Evolutionary conservation across 768 basidiomycete genomes (phyloP).

Genomic region (Hericium coralloides): DNA sequence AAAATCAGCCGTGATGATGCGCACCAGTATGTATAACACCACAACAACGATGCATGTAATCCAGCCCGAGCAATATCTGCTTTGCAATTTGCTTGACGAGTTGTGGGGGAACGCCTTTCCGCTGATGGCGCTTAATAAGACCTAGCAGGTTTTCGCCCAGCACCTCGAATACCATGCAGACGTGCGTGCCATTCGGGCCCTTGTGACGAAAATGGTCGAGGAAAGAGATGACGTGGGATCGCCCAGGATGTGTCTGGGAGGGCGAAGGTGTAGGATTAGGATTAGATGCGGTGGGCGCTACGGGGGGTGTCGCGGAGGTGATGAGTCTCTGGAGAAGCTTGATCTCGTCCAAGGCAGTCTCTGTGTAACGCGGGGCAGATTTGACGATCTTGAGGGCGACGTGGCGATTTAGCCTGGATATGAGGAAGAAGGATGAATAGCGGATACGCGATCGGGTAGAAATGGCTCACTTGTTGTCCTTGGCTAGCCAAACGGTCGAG

Average conservation of each 20-base stretch:
- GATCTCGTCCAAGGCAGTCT: constrained; percentile 98
- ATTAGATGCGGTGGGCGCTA: constrained; percentile 36
- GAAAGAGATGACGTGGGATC: constrained; percentile 93
- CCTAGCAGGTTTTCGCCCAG: constrained; percentile 94
- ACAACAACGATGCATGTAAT: constrained; percentile 97
- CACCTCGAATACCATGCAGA: constrained; percentile 99
- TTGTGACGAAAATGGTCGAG: constrained; percentile 97
- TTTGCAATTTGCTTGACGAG: constrained; percentile 95
- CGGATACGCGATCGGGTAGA: background rate
- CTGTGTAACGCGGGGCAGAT: constrained; percentile 92
- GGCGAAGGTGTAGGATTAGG: constrained; percentile 45
- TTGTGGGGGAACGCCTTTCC: constrained; percentile 91
- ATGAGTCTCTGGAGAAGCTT: constrained; percentile 94
- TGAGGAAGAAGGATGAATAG: background rate
- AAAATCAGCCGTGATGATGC: constrained; percentile 13
- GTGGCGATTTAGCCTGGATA: constrained; percentile 78
- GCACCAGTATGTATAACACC: constrained; percentile 91
- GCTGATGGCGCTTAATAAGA: constrained; percentile 96
- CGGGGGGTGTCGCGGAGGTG: constrained; percentile 60
- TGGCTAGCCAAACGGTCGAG: constrained; percentile 87
- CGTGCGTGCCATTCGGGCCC: constrained; percentile 93
- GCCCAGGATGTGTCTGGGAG: constrained; percentile 72
- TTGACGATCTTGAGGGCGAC: constrained; percentile 99
- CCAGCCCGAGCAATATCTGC: constrained; percentile 88
- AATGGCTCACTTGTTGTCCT: constrained; percentile 62